Conservation (phyloP, 352 stramenopile species). For the Pythium rhizo-oryzae region DNA sequence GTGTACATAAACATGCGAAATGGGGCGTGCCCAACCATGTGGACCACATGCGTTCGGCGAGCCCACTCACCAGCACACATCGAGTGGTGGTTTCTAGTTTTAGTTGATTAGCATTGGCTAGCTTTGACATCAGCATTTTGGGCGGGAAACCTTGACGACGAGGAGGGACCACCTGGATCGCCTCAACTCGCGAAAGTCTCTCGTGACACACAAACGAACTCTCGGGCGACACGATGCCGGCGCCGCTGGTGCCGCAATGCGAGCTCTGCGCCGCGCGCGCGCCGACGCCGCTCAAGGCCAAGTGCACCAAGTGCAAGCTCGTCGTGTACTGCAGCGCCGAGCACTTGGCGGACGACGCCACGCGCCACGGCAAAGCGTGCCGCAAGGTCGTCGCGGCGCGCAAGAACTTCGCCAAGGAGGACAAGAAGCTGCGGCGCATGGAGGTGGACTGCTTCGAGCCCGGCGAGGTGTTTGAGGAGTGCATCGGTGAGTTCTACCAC, state of each 20-base stretch:
- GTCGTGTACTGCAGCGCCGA: neutral
- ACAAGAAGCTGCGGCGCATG: conserved; percentile 1
- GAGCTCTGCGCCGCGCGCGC: neutral
- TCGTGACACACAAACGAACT: too few relatives aligned
- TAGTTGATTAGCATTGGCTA: too few relatives aligned
- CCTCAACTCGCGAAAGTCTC: too few relatives aligned
- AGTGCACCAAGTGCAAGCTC: neutral
- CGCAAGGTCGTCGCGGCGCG: neutral
- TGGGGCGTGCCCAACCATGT: too few relatives aligned
- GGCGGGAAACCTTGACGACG: too few relatives aligned
- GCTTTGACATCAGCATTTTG: too few relatives aligned
- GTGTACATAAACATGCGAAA: too few relatives aligned
- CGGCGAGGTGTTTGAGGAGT: conserved; percentile 7
- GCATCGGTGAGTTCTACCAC: neutral
- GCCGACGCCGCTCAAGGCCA: neutral
- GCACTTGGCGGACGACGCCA: neutral
- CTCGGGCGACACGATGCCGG: too few relatives aligned
- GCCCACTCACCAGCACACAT: too few relatives aligned
- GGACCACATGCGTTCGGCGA: too few relatives aligned
- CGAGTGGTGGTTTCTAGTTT: too few relatives aligned
- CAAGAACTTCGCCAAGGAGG: neutral
- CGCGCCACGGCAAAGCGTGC: neutral
- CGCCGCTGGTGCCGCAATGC: conserved; percentile 1
- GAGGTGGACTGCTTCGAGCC: neutral
- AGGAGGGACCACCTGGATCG: too few relatives aligned